These are phyloP conservation scores for Breviolum minutum DNA, from an alignment of 73 alveolate genomes.

Conservation along the genomic window DNA sequence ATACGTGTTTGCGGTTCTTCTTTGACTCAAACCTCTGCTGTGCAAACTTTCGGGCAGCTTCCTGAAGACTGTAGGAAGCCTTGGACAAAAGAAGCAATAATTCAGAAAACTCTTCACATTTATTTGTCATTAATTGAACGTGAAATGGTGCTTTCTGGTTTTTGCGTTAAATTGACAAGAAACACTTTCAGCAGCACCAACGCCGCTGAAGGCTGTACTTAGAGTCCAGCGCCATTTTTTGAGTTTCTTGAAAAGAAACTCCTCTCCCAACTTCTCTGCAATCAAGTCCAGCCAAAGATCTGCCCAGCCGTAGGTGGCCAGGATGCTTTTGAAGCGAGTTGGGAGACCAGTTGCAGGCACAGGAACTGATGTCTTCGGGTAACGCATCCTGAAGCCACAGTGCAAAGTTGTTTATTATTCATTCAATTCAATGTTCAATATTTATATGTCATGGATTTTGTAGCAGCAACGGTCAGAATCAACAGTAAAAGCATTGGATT, in stretches of 20 bases:
- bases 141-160: no score
- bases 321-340: not conserved
- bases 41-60: not conserved
- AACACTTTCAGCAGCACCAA: constrained; percentile 2
- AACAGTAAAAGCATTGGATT: no score
- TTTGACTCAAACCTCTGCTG: not conserved
- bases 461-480: no score
- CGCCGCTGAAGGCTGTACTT: not conserved
- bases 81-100: not conserved
- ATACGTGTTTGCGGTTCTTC: not conserved
- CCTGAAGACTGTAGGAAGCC: constrained; percentile 1
- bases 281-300: not conserved
- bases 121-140: not conserved
- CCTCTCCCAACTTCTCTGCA: not conserved
- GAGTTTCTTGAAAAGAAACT: not conserved
- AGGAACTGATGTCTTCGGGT: not conserved
- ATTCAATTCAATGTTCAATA: no score
- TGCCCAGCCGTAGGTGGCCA: not conserved
- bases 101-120: no score
- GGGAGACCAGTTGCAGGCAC: not conserved
- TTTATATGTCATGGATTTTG: no score
- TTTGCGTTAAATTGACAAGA: not conserved
- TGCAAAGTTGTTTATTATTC: no score
- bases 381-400: not conserved
- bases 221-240: not conserved